Evolutionary conservation across 805 yeast species (phyloP).

Genomic region (Ogataea degrootiae): DNA sequence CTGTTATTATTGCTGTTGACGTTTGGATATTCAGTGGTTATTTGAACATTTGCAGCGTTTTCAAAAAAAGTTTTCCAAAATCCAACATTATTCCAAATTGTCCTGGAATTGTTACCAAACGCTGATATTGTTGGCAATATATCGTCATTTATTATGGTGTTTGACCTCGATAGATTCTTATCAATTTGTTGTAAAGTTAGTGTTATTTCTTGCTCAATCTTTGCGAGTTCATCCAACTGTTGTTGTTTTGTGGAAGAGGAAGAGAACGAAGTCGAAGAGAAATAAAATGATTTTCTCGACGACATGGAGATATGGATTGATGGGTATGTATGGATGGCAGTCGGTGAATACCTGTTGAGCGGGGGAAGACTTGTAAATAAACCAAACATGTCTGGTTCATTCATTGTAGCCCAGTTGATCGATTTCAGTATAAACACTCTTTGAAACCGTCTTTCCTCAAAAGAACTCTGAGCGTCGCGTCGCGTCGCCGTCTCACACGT

Average conservation of each 20-base stretch:
- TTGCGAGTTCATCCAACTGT: constrained; percentile 44
- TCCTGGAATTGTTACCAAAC: constrained; percentile 53
- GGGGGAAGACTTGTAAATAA: too few species aligned
- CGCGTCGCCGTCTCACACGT: too few species aligned
- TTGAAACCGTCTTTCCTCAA: too few species aligned
- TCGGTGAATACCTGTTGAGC: background rate
- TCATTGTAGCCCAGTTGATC: too few species aligned
- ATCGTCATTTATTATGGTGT: constrained; percentile 59
- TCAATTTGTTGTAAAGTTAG: constrained; percentile 75
- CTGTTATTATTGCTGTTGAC: background rate
- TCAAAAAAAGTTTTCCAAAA: constrained; percentile 81
- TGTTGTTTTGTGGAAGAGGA: constrained; percentile 1
- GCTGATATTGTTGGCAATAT: constrained; percentile 63
- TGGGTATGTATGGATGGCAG: background rate
- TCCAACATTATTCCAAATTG: constrained; percentile 60
- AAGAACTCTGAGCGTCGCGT: too few species aligned
- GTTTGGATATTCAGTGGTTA: constrained; percentile 14
- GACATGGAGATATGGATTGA: background rate
- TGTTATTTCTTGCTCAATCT: constrained; percentile 76
- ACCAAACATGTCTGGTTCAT: too few species aligned
- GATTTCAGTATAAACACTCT: too few species aligned
- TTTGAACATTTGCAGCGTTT: constrained; percentile 31
- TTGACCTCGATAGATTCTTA: constrained; percentile 62
- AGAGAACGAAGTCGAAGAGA: constrained; percentile 19
- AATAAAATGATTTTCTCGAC: constrained; percentile 28